phyloP scores from a whole-genome alignment of 306 rosid genomes.

The Fagus sylvatica region DNA sequence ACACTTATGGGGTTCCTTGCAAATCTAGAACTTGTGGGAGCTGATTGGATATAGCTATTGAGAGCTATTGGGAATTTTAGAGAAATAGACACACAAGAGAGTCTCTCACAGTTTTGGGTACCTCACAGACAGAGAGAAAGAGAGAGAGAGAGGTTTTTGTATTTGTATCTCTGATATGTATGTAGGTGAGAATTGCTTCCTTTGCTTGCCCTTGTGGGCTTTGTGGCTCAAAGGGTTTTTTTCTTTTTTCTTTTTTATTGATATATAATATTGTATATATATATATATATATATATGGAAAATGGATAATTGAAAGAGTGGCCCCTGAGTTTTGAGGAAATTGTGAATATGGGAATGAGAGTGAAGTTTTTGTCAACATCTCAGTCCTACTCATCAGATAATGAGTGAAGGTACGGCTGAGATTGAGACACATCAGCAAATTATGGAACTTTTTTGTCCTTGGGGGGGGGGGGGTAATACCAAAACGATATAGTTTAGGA shows the following conservation, averaged over 20 bases:
- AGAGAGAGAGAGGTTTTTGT: not conserved
- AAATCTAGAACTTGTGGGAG: not conserved
- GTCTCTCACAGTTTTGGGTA: not conserved
- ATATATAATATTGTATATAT: no score
- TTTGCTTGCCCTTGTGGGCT: not conserved
- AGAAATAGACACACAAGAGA: not conserved
- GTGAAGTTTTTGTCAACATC: not conserved
- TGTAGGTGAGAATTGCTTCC: not conserved
- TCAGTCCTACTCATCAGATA: not conserved
- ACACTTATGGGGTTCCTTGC: not conserved
- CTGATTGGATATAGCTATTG: not conserved
- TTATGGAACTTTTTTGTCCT: not conserved
- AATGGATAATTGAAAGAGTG: not conserved
- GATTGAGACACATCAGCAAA: not conserved
- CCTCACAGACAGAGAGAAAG: not conserved
- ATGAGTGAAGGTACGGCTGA: not conserved
- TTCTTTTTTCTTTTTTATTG: not conserved
- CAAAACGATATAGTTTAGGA: not conserved
- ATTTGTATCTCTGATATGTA: not conserved
- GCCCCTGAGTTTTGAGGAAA: not conserved
- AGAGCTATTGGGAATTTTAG: not conserved
- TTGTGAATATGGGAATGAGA: not conserved
- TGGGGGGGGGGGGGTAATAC: not conserved
- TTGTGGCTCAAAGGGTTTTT: not conserved
- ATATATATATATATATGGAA: not conserved